Base-by-base conservation (phyloP, 371 early-diverging fungal species). In the Rhizopus microsporus region DNA sequence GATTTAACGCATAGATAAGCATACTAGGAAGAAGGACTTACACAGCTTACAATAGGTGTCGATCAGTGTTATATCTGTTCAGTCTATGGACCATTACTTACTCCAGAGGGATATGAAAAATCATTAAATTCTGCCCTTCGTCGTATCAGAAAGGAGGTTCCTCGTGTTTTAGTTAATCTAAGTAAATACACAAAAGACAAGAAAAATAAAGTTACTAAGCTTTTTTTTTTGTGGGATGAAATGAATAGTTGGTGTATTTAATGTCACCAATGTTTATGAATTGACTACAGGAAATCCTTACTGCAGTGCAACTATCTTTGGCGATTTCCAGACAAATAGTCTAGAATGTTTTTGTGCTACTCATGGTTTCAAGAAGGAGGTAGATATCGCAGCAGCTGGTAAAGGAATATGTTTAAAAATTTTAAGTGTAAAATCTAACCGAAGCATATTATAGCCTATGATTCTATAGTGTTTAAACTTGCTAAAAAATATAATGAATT, bases 391-490 rank as follows among this genome's bases (percentile, higher is more conserved):
- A 13, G 33, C 59, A 33, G 63, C 30, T 43, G 63, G 60, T 54
- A 54, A 46, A 23, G 23, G 23, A 23, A 2, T 23, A 23, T 23
- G 23, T 2, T 23, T 23, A 23, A 50, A 32, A 30, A 5, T 23
- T 23, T 23, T 23, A 23, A 23, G 23, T 23, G 2, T 2, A 23
- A 23, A 23, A 23, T 23, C 0, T 23, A 23, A 23, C 23, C 23
- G 23, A 32, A 4, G 12, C 13, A 33, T 13, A 39, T 39, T 33
- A 23, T 53, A 54, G 54, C 46, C 13, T 89, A 88, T 63, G 62
- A 74, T 44, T 35, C 57, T 47, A 56, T 63, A 48, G 60, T 89
- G 44, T 57, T 40, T 4, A 49, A 57, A 7, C 62, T 83, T 5
- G 84, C 73, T 10, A 51, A 64, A 34, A 66, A 75, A 37, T 48